These are phyloP conservation scores for Datura wrightii DNA, from an alignment of 257 asterid species.

Conservation along the genomic window DNA sequence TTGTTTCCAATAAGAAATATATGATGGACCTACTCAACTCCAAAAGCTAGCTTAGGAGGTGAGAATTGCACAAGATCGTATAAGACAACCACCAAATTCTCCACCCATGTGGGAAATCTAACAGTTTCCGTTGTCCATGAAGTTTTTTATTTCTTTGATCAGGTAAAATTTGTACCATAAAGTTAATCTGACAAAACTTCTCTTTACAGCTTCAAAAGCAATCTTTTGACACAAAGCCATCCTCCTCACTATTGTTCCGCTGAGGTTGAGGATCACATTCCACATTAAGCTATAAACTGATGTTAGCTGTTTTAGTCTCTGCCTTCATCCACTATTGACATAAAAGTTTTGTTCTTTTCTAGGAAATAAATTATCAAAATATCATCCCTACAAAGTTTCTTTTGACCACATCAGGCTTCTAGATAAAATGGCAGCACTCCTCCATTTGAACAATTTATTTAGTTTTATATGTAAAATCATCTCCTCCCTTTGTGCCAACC, in stretches of 20 bases:
- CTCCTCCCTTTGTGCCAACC: neutral
- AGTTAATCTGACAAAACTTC: constrained; percentile 10
- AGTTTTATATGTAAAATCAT: neutral
- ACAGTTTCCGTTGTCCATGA: neutral
- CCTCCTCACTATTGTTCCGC: neutral
- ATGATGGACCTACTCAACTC: neutral
- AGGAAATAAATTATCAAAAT: neutral
- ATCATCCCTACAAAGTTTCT: neutral
- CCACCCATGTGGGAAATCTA: neutral
- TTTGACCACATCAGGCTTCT: neutral
- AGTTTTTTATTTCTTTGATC: neutral
- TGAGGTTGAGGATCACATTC: neutral
- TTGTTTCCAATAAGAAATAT: neutral
- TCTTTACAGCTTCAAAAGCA: neutral
- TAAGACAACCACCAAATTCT: neutral
- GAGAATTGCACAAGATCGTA: neutral
- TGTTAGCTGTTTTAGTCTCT: neutral
- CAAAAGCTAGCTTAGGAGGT: neutral
- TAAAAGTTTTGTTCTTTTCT: neutral
- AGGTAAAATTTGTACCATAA: neutral
- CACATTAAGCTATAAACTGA: constrained; percentile 6
- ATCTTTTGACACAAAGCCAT: neutral
- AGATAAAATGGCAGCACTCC: neutral
- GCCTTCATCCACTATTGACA: neutral
- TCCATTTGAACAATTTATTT: constrained; percentile 1